Evolutionary conservation across 2,329 filamentous ascomycete genomes (phyloP).

Genomic region (Teratosphaeria epicoccoides): DNA sequence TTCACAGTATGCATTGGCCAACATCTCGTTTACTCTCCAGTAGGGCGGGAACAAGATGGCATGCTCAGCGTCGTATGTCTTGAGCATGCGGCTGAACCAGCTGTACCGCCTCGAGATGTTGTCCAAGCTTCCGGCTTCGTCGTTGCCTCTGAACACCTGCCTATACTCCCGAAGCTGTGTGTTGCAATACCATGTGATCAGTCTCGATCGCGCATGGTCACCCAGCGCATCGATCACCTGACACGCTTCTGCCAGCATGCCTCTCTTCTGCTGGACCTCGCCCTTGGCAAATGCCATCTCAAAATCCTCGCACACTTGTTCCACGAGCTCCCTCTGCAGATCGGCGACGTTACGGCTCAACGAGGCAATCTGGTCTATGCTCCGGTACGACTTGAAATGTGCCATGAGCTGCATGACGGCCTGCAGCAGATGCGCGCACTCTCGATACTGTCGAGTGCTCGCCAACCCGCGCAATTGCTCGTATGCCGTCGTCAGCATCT

Average conservation of each 20-base stretch:
- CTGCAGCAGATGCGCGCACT: slow-evolving; percentile 86
- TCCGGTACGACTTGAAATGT: slow-evolving; percentile 95
- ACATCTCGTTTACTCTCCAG: slow-evolving; percentile 83
- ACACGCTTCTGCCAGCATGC: slow-evolving; percentile 74
- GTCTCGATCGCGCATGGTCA: slow-evolving; percentile 67
- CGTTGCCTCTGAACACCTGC: slow-evolving; percentile 89
- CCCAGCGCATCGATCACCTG: slow-evolving; percentile 90
- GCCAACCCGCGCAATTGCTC: slow-evolving; percentile 80
- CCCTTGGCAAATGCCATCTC: slow-evolving; percentile 87
- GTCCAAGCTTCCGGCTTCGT: slow-evolving; percentile 90
- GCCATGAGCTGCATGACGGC: slow-evolving; percentile 96
- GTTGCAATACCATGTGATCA: slow-evolving; percentile 97
- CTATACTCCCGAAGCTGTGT: slow-evolving; percentile 92
- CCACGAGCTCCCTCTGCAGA: slow-evolving; percentile 79
- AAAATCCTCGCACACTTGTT: slow-evolving; percentile 99
- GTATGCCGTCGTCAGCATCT: slow-evolving; percentile 99
- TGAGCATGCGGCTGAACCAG: slow-evolving; percentile 93
- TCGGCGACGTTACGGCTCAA: slow-evolving; percentile 88
- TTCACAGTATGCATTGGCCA: slow-evolving; percentile 89
- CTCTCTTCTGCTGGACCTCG: slow-evolving; percentile 61
- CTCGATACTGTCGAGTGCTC: slow-evolving; percentile 79
- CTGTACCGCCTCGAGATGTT: slow-evolving; percentile 92
- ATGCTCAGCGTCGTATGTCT: slow-evolving; percentile 91
- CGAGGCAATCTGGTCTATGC: slow-evolving; percentile 93
- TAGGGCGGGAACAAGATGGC: slow-evolving; percentile 71